These are phyloP conservation scores for Solanum hybrid DNA, from an alignment of 305 asterid species.

Conservation along the genomic window DNA sequence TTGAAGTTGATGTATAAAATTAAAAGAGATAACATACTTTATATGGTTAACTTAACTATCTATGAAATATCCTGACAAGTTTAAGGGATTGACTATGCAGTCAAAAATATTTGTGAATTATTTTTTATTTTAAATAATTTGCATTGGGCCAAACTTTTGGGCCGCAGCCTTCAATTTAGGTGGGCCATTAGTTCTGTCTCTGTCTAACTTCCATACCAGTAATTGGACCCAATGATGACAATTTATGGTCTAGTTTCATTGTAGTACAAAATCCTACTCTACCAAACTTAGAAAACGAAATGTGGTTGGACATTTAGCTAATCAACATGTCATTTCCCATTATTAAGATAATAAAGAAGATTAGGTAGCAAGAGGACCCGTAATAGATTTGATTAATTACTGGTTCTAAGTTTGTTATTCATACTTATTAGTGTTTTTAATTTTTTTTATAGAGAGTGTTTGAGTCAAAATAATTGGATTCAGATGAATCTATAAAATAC, in stretches of 20 bases:
- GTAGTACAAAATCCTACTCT: background rate
- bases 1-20: too few species aligned
- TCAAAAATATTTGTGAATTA: too few species aligned
- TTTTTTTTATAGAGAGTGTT: too few species aligned
- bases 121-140: background rate
- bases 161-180: background rate
- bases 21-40: background rate
- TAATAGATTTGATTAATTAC: background rate
- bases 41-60: too few species aligned
- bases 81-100: background rate
- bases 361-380: background rate
- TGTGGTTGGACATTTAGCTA: background rate
- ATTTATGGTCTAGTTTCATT: background rate
- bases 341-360: background rate
- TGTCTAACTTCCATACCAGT: background rate
- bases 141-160: background rate
- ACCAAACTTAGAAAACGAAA: background rate
- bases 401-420: background rate
- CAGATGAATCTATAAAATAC: background rate
- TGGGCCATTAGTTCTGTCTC: background rate
- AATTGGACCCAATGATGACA: background rate
- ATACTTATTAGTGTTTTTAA: background rate
- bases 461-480: background rate
- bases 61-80: too few species aligned
- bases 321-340: background rate